These are phyloP conservation scores for Condylostoma magnum DNA, from an alignment of 169 alveolate species.

Conservation along the genomic window DNA sequence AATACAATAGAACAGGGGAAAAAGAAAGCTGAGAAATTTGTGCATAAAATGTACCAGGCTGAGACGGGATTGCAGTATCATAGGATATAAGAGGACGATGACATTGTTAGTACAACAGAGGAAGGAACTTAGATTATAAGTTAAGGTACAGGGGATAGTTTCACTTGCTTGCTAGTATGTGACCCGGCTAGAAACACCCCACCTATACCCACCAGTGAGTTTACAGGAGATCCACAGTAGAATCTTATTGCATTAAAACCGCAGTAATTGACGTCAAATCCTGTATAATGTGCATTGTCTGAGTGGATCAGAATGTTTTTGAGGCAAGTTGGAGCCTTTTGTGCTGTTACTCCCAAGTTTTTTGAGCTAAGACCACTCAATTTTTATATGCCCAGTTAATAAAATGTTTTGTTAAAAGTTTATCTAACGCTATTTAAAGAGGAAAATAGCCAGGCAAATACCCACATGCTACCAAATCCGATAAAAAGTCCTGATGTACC, in stretches of 20 bases:
- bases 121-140: constrained; percentile 28
- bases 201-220: constrained; percentile 3
- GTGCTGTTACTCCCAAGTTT: constrained; percentile 41
- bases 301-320: constrained; percentile 51
- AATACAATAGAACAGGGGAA: constrained; percentile 32
- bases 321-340: constrained; percentile 35
- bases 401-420: no score
- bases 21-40: constrained; percentile 44
- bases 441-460: no score
- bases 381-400: no score
- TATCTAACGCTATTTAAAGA: no score
- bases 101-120: constrained; percentile 16
- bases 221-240: constrained; percentile 39
- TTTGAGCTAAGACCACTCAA: constrained; percentile 61
- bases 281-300: constrained; percentile 34
- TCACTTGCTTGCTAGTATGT: constrained; percentile 44
- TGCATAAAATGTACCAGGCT: constrained; percentile 33
- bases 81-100: constrained; percentile 46
- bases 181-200: constrained; percentile 45
- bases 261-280: constrained; percentile 32
- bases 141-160: constrained; percentile 11
- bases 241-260: constrained; percentile 42
- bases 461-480: no score
- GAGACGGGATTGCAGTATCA: constrained; percentile 52
- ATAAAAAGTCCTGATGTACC: no score